Conservation (phyloP, 345 rosid species). For the Viola odorata region DNA sequence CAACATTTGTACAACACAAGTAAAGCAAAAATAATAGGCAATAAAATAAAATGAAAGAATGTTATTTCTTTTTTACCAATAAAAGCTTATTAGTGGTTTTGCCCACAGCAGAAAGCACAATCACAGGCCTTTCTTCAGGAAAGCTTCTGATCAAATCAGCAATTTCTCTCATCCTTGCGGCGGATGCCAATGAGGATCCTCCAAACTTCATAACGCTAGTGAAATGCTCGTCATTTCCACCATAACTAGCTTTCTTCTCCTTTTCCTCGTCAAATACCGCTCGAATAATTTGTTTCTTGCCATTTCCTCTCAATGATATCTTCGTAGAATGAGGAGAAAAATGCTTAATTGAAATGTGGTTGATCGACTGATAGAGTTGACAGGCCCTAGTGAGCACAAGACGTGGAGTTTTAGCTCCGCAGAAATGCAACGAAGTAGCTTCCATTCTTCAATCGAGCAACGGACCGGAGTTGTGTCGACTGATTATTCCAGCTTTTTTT, state of each 20-base stretch:
- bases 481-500: no score
- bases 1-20: neutral
- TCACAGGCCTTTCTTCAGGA: constrained; percentile 69
- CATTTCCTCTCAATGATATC: neutral
- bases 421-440: neutral
- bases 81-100: constrained; percentile 88
- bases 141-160: constrained; percentile 75
- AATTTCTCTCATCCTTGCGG: constrained; percentile 80
- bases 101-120: constrained; percentile 98
- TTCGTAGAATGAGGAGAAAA: neutral
- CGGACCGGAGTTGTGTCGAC: no score
- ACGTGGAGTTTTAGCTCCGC: neutral
- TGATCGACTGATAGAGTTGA: neutral
- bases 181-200: constrained; percentile 89
- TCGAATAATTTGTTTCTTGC: neutral
- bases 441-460: no score
- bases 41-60: no score
- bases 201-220: constrained; percentile 95
- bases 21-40: neutral
- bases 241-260: neutral
- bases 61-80: constrained; percentile 36
- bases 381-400: neutral
- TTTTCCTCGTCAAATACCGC: neutral
- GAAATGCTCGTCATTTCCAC: constrained; percentile 25
- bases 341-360: neutral